phyloP scores from a whole-genome alignment of 2,329 filamentous ascomycete genomes.

The Lecanicillium sp. region DNA sequence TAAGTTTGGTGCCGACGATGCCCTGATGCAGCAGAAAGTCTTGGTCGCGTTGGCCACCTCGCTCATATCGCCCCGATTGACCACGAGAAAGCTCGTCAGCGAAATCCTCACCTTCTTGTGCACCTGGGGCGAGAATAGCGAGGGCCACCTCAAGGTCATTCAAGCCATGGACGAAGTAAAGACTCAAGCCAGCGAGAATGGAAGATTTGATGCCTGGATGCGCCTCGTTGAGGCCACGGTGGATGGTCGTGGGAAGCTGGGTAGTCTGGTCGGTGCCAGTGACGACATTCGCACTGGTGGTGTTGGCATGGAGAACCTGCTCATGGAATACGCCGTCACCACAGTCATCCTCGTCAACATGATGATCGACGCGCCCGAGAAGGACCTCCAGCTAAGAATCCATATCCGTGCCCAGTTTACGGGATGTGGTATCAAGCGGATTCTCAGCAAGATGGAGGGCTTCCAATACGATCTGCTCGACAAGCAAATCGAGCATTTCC shows the following conservation, averaged over 20 bases:
- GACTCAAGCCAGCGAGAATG: conserved; percentile 79
- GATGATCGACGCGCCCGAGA: conserved; percentile 84
- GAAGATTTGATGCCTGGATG: conserved; percentile 97
- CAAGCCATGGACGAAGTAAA: conserved; percentile 92
- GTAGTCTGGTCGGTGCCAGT: conserved; percentile 90
- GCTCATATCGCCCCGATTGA: conserved; percentile 79
- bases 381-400: conserved; percentile 82
- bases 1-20: conserved; percentile 97
- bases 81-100: conserved; percentile 88
- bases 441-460: conserved; percentile 92
- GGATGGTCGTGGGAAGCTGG: conserved; percentile 97
- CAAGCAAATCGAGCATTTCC: conserved; percentile 93
- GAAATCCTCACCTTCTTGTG: conserved; percentile 95
- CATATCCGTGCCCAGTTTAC: conserved; percentile 96
- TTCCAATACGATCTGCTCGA: conserved; percentile 98
- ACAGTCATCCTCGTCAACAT: conserved; percentile 95
- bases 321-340: conserved; percentile 98
- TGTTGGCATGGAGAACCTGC: conserved; percentile 95
- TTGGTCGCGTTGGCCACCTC: conserved; percentile 82
- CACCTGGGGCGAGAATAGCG: conserved; percentile 76
- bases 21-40: conserved; percentile 80
- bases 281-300: conserved; percentile 94
- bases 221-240: conserved; percentile 94
- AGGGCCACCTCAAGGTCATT: conserved; percentile 88
- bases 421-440: conserved; percentile 88